phyloP scores from a whole-genome alignment of 2,329 filamentous ascomycete genomes.

The Grosmannia huntii region DNA sequence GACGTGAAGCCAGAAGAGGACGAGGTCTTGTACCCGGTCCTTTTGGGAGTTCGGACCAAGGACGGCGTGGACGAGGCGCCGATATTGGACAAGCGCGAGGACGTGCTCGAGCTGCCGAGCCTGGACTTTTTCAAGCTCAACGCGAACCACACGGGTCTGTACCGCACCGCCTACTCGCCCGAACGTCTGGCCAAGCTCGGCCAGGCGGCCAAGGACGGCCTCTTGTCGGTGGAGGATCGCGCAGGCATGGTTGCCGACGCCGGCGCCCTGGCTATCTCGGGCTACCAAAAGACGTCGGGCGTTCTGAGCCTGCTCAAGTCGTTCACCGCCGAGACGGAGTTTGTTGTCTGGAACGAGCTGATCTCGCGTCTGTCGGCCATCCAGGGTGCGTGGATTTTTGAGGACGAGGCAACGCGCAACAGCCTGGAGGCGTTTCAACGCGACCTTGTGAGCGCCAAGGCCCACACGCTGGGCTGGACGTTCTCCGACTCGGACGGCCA shows the following conservation, averaged over 20 bases:
- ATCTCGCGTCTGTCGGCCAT: slow-evolving; percentile 66
- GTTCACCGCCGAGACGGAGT: slow-evolving; percentile 75
- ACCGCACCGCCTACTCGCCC: slow-evolving; percentile 77
- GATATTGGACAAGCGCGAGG: slow-evolving; percentile 58
- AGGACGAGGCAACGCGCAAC: slow-evolving; percentile 59
- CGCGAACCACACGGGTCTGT: slow-evolving; percentile 85
- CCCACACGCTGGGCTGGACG: slow-evolving; percentile 78
- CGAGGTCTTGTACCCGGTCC: slow-evolving; percentile 74
- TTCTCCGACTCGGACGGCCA: slow-evolving; percentile 79
- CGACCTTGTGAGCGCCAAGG: slow-evolving; percentile 62
- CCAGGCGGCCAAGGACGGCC: slow-evolving; percentile 65
- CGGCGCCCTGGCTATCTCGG: slow-evolving; percentile 75
- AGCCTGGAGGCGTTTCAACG: slow-evolving; percentile 75
- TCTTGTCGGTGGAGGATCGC: slow-evolving; percentile 78
- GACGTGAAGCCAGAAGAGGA: slow-evolving; percentile 93
- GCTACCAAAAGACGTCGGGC: slow-evolving; percentile 87
- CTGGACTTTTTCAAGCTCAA: slow-evolving; percentile 94
- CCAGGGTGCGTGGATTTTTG: slow-evolving; percentile 77
- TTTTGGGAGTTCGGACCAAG: slow-evolving; percentile 74
- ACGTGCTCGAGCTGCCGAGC: slow-evolving; percentile 62
- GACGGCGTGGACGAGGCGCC: slow-evolving; percentile 69
- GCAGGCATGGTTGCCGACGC: slow-evolving; percentile 93
- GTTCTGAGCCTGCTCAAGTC: slow-evolving; percentile 74
- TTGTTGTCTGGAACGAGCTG: slow-evolving; percentile 92
- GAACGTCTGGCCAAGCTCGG: slow-evolving; percentile 80